Evolutionary conservation across 805 yeast genomes (phyloP).

Genomic region (Cyberlindnera euphorbiiphila): DNA sequence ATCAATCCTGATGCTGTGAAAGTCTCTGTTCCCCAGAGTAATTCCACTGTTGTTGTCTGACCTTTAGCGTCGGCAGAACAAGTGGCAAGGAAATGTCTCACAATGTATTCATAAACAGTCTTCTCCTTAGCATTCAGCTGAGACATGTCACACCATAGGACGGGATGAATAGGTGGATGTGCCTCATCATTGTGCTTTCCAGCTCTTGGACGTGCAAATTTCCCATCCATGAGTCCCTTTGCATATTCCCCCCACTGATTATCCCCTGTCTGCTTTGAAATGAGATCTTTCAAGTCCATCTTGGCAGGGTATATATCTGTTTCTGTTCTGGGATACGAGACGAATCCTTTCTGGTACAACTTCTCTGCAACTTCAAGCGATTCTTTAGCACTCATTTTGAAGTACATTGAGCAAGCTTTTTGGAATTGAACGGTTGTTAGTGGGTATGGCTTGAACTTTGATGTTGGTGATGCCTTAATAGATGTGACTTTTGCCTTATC

Average conservation of each 20-base stretch:
- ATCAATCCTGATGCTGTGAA: constrained; percentile 72
- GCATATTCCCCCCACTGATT: constrained; percentile 76
- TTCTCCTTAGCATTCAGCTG: constrained; percentile 43
- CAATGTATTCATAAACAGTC: constrained; percentile 81
- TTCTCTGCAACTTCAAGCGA: constrained; percentile 79
- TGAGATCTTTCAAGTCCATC: constrained; percentile 64
- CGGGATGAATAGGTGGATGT: constrained; percentile 98
- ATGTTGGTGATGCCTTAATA: constrained; percentile 57
- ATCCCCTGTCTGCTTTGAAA: constrained; percentile 56
- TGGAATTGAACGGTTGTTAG: constrained; percentile 92
- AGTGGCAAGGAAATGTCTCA: constrained; percentile 83
- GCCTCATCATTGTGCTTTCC: constrained; percentile 92
- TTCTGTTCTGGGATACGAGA: constrained; percentile 97
- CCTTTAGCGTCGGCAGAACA: constrained; percentile 93
- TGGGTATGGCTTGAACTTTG: constrained; percentile 82
- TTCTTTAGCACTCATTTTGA: constrained; percentile 75
- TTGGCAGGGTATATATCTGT: constrained; percentile 79
- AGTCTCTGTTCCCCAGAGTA: constrained; percentile 75
- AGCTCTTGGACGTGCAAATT: constrained; percentile 62
- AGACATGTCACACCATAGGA: constrained; percentile 39
- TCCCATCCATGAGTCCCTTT: constrained; percentile 33
- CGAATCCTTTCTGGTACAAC: constrained; percentile 77
- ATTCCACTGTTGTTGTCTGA: constrained; percentile 50
- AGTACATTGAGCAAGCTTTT: constrained; percentile 71
- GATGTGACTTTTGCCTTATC: constrained; percentile 48